Evolutionary conservation across 768 basidiomycete genomes (phyloP), one percentile per base, ranked within the genome.

Genomic region (Trametes meyenii): DNA sequence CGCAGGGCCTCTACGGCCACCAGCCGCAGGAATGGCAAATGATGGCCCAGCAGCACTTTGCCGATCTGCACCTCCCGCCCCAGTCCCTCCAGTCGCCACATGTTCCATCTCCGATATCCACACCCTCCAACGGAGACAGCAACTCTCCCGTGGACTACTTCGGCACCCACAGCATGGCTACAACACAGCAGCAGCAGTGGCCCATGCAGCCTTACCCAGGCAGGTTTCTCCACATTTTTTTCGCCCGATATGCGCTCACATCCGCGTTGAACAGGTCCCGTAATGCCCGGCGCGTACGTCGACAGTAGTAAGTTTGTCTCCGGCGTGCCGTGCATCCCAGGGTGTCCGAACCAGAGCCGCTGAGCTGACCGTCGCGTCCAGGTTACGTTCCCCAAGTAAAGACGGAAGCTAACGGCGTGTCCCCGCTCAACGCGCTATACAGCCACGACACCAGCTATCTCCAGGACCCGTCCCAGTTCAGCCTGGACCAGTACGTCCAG

Each of bases 131-230:
- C 52, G 58, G 23, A 17, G 49, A 46, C 16, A 54, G 42, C 50
- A 60, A 46, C 62, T 64, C 62, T 2, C 62, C 62, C 42, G 54
- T 59, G 35, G 62, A 59, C 52, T 60, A 64, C 54, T 64, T 64
- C 44, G 23, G 43, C 54, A 33, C 52, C 14, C 58, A 59, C 16
- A 50, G 19, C 53, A 43, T 64, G 46, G 19, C 33, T 0, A 11
- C 26, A 19, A 24, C 50, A 12, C 62, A 36, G 17, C 61, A 62
- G 19, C 58, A 59, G 14, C 53, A 55, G 35, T 64, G 62, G 62
- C 17, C 45, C 19, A 58, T 62, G 51, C 61, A 58, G 16, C 10
- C 62, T 14, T 52, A 60, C 11, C 53, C 46, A 51, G 50, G 61
- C 51, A 19, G n/a, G 61, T 52, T 43, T 6, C 21, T 17, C 17